Conservation (phyloP, 2,329 filamentous ascomycete species). For the Pestalotiopsis sp. region DNA sequence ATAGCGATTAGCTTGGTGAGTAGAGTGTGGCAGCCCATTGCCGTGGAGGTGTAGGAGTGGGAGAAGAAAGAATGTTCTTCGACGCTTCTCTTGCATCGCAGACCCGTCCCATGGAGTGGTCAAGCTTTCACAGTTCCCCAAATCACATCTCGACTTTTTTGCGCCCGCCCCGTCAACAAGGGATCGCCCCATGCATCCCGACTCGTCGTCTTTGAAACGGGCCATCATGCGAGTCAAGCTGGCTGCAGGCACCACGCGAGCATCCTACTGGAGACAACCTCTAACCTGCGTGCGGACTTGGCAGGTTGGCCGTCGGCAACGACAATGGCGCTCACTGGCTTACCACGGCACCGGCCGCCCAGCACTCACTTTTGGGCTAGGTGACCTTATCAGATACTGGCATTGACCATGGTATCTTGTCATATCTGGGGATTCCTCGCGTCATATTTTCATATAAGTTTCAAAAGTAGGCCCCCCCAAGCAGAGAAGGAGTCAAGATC, state of each 20-base stretch:
- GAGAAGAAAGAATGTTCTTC: slow-evolving; percentile 6
- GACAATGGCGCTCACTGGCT: not conserved
- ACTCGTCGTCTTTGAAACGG: slow-evolving; percentile 9
- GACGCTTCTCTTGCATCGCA: slow-evolving; percentile 9
- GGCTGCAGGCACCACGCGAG: not conserved
- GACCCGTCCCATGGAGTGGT: not conserved
- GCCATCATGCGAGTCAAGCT: slow-evolving; percentile 8
- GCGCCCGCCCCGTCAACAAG: not conserved
- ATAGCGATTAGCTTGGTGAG: not conserved
- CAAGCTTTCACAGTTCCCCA: not conserved
- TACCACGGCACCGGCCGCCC: too few relatives aligned
- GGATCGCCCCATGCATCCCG: not conserved
- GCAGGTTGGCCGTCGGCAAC: not conserved
- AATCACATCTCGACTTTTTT: not conserved
- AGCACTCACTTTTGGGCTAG: too few relatives aligned
- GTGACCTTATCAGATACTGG: too few relatives aligned
- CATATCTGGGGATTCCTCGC: too few relatives aligned
- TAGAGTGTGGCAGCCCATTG: not conserved
- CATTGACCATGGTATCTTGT: too few relatives aligned
- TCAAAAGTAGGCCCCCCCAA: too few relatives aligned
- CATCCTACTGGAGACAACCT: not conserved
- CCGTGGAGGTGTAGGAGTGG: not conserved
- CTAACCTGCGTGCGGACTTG: not conserved
- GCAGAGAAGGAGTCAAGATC: too few relatives aligned
- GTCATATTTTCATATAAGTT: too few relatives aligned